These are phyloP conservation scores for Akanthomyces dipterigenus DNA, from an alignment of 2,329 filamentous ascomycete genomes.

Conservation along the genomic window DNA sequence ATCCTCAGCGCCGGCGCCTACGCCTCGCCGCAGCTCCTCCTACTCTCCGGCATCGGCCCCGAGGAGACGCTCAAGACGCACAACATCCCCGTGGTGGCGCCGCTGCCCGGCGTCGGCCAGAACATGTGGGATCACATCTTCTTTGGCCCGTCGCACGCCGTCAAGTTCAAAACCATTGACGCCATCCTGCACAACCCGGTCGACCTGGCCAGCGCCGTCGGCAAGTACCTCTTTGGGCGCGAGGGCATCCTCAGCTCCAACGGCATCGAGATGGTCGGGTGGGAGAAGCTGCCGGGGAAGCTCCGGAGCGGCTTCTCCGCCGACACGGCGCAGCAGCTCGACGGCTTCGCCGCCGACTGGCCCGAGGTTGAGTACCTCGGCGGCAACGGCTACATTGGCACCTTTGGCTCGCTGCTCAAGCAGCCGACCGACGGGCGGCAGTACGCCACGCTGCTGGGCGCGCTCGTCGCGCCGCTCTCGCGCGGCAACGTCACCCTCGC, in stretches of 20 bases:
- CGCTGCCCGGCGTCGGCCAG: neutral
- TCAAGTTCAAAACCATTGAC: slow-evolving; percentile 3
- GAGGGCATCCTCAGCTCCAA: neutral
- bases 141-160: slow-evolving; percentile 9
- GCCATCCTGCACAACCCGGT: neutral
- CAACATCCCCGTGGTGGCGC: slow-evolving; percentile 31
- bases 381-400: neutral
- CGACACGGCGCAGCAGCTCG: neutral
- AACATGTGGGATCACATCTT: slow-evolving; percentile 10
- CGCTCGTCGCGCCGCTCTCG: slow-evolving; percentile 24
- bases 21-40: slow-evolving; percentile 30
- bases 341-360: neutral
- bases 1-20: slow-evolving; percentile 18
- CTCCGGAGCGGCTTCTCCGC: neutral
- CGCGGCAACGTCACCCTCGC: slow-evolving; percentile 35
- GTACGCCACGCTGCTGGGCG: slow-evolving; percentile 20
- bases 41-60: slow-evolving; percentile 30
- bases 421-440: neutral
- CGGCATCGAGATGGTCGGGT: neutral
- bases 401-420: neutral
- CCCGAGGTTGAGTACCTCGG: slow-evolving; percentile 3
- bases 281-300: slow-evolving; percentile 3
- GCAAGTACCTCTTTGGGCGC: neutral
- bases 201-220: neutral
- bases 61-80: slow-evolving; percentile 24